Base-by-base conservation (phyloP, 352 stramenopile genomes). In the Peronospora destructor region DNA sequence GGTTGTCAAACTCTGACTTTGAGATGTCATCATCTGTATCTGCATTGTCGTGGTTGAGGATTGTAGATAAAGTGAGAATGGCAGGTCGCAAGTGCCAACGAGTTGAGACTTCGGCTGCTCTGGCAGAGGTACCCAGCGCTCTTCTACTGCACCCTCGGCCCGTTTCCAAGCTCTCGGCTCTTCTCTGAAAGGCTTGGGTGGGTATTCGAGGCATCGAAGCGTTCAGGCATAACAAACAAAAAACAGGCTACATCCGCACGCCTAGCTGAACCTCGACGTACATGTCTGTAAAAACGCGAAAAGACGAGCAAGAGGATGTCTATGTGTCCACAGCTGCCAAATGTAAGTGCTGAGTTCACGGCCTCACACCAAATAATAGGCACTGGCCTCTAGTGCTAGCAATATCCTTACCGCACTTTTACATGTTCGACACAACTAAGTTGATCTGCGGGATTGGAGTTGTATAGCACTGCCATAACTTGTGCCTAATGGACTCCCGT, bases 231-330 rank as follows among this genome's bases (percentile, higher is more conserved):
- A 16, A 25, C 43, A 54, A 30, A 30, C 26, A 30, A 30, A 30
- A 30, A 30, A 30, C 26, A 57, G 47, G 46, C 42, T 53, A 55
- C 43, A 57, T 61, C 57, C 49, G 49, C 28, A 61, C 41, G n/a
- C 32, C 60, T 55, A 66, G 56, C 61, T 68, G 60, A 50, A 48
- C 49, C 45, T 23, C 55, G 53, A 50, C 49, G 37, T 61, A 40
- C 51, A 43, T 46, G 45, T 59, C 35, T 16, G 54, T 17, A 12
- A 12, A 12, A 12, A 48, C 40, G 33, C 55, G 60, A 65, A 66
- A 66, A 62, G 61, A 63, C 56, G 56, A 69, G 49, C 49, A 21
- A 45, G 33, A 29, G 40, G 35, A 37, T 49, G 30, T 33, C 52
- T 17, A 61, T 40, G 14, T 32, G 7, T 23, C 17, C 25, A 19